Percentiles rank a stretch among this genome's conserved stretches.
These are phyloP conservation scores for Avena sativa DNA, from an alignment of 176 grass and related monocot genomes.

Conservation along the genomic window DNA sequence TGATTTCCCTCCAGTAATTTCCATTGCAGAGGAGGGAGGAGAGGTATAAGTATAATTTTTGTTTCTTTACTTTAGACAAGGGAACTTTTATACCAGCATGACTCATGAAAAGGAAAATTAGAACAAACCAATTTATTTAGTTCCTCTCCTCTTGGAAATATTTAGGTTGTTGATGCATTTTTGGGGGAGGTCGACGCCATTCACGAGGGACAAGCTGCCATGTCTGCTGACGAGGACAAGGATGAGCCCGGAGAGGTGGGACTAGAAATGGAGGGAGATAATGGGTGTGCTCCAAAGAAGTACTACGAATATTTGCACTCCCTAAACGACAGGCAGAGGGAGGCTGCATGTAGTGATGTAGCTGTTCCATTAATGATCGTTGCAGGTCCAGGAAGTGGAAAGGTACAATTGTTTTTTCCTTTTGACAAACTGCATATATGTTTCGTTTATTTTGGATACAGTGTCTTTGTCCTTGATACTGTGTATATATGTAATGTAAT, in stretches of 20 bases:
- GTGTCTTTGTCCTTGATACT: not conserved
- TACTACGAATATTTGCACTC: slow-evolving; percentile 84
- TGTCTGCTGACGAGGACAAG: slow-evolving; percentile 37
- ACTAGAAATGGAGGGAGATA: slow-evolving; percentile 40
- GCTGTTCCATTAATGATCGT: slow-evolving; percentile 84
- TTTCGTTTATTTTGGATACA: not conserved
- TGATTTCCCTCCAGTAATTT: slow-evolving; percentile 62
- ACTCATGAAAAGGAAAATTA: slow-evolving; percentile 4
- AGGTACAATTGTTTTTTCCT: slow-evolving; percentile 50
- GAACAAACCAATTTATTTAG: slow-evolving; percentile 28
- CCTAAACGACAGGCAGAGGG: slow-evolving; percentile 77
- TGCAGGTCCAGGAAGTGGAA: slow-evolving; percentile 90
- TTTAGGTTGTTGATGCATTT: slow-evolving; percentile 63
- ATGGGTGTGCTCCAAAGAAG: slow-evolving; percentile 62
- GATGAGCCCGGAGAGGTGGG: slow-evolving; percentile 32
- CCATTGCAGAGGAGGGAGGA: slow-evolving; percentile 8
- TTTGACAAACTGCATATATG: not conserved
- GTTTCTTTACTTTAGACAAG: slow-evolving; percentile 18
- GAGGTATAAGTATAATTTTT: slow-evolving; percentile 44
- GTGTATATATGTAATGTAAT: not conserved
- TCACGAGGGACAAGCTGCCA: slow-evolving; percentile 41
- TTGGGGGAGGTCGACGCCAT: slow-evolving; percentile 59
- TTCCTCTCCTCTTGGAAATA: slow-evolving; percentile 37
- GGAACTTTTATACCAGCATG: not conserved
- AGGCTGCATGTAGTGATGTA: slow-evolving; percentile 80